Conservation (phyloP, 352 stramenopile species). For the Phytophthora pistaciae region DNA sequence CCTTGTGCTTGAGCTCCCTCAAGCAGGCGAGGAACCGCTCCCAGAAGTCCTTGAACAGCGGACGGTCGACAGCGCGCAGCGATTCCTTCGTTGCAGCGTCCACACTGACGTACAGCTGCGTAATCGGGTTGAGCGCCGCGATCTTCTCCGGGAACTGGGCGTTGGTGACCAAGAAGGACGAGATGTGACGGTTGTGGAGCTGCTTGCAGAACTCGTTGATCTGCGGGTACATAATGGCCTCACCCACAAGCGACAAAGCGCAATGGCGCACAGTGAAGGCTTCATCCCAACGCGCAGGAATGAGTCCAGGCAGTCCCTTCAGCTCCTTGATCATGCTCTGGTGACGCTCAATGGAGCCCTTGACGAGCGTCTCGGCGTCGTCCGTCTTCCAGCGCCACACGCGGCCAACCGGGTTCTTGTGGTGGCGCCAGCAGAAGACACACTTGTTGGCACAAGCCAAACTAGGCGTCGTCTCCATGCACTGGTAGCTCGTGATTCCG, state of each 20-base stretch:
- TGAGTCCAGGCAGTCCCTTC: constrained; percentile 95
- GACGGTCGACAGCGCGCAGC: constrained; percentile 96
- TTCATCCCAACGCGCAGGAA: constrained; percentile 94
- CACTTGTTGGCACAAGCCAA: constrained; percentile 99
- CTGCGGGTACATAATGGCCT: constrained; percentile 99
- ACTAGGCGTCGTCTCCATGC: constrained; percentile 98
- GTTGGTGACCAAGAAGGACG: constrained; percentile 99
- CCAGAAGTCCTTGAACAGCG: constrained; percentile 98
- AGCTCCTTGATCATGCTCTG: constrained; percentile 97
- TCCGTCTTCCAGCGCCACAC: constrained; percentile 99
- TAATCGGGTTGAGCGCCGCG: constrained; percentile 95
- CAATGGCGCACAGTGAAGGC: constrained; percentile 97
- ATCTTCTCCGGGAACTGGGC: constrained; percentile 99
- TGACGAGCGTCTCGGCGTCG: constrained; percentile 95
- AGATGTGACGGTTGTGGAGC: constrained; percentile 96
- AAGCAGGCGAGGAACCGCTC: constrained; percentile 95
- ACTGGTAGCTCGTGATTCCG: constrained; percentile 99
- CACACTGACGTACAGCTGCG: constrained; percentile 99
- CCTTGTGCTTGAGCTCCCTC: constrained; percentile 93
- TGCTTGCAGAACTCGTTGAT: constrained; percentile 98
- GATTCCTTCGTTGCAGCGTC: constrained; percentile 97
- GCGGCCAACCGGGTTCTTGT: constrained; percentile 98
- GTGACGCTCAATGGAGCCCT: constrained; percentile 91
- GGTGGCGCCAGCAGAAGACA: constrained; percentile 98
- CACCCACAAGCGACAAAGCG: constrained; percentile 97